Base-by-base conservation (phyloP, 139 green algal species). In the Pycnococcus provasolii region DNA sequence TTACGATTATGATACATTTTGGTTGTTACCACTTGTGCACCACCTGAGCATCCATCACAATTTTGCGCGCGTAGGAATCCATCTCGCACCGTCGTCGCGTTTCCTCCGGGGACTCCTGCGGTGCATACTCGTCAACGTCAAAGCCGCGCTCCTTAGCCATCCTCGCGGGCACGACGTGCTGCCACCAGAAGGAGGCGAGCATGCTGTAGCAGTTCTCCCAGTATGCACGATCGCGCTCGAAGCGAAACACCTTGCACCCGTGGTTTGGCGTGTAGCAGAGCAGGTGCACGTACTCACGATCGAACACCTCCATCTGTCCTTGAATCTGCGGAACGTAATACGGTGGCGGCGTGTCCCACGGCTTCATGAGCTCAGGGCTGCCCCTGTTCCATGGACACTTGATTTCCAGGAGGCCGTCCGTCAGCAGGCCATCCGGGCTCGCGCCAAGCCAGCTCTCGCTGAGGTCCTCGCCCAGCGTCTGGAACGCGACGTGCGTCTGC, bases 311-410 rank as follows among this genome's bases (percentile, higher is more conserved):
- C 84, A 90, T 87, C 53, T 87, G 73, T 39, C 84, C 82, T 53
- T 90, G 84, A 6, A 85, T 57, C 71, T 85, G 76, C 60, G 67
- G 80, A 77, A 90, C 85, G 77, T 90, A 88, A 63, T 90, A 90
- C 71, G 72, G 86, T 68, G 41, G 84, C 59, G 43, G 66, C 42
- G 42, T 67, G 37, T 8, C 67, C 70, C 58, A 74, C 9, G 80
- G 80, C 50, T 61, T 60, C 9, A 73, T 79, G 15, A 45, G 13
- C 42, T 75, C 43, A 1, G 83, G 80, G n/a, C 73, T 43, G 9
- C 82, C 81, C 48, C 60, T 70, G 67, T 87, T 87, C 70, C 75
- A 85, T 5, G 84, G 84, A 71, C 84, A 90, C 73, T 90, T 90
- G 59, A 90, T 79, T 58, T 90, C 84, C 45, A 90, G 67, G 3